Conservation (phyloP, 1,139 yeast genomes). For the Hyphopichia burtonii region DNA sequence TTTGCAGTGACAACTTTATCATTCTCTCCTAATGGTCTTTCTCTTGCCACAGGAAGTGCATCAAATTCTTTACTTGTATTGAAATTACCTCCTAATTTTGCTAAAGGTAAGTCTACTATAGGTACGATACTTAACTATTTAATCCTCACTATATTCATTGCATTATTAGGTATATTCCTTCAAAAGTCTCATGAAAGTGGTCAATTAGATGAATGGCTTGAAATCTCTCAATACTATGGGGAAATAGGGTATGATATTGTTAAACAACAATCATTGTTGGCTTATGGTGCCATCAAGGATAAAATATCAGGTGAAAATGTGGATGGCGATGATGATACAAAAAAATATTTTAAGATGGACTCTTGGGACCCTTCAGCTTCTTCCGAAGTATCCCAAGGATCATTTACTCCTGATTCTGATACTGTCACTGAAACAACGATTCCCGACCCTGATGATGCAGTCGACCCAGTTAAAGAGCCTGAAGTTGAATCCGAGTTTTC, state of each 20-base stretch:
- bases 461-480: too few relatives aligned
- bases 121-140: constrained; percentile 41
- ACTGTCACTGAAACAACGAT: background rate
- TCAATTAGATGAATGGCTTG: constrained; percentile 25
- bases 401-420: background rate
- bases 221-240: constrained; percentile 18
- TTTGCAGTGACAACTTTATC: constrained; percentile 79
- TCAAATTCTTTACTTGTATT: constrained; percentile 71
- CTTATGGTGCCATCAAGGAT: constrained; percentile 38
- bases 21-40: constrained; percentile 67
- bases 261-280: constrained; percentile 14
- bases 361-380: constrained; percentile 17
- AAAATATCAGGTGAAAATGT: constrained; percentile 37
- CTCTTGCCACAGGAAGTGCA: constrained; percentile 77
- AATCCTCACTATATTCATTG: constrained; percentile 44
- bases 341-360: constrained; percentile 24
- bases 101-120: constrained; percentile 42
- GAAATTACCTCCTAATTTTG: constrained; percentile 54
- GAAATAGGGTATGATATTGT: constrained; percentile 20
- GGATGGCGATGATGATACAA: constrained; percentile 26
- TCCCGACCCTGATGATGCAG: background rate
- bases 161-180: constrained; percentile 46
- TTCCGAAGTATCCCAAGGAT: constrained; percentile 5
- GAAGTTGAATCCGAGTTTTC: background rate
- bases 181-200: constrained; percentile 40